Conservation (phyloP, 2,329 filamentous ascomycete genomes). For the Trichoderma guizhouense region DNA sequence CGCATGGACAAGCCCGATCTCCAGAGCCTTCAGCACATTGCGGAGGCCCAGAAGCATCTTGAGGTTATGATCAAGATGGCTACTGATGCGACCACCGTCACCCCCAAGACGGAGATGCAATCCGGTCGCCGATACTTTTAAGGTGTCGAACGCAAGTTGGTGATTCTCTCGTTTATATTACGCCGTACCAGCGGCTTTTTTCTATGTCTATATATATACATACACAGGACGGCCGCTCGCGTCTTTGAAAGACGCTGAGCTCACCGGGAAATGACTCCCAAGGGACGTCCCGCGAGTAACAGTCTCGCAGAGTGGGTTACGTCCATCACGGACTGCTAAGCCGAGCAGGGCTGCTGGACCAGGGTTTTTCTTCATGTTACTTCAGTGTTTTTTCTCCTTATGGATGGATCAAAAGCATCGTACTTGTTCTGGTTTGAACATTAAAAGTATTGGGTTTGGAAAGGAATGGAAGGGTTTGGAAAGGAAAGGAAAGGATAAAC, state of each 20-base stretch:
- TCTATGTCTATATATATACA: conserved; percentile 5
- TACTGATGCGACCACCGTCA: conserved; percentile 26
- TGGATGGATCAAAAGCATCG: conserved; percentile 4
- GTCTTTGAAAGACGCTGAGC: not conserved
- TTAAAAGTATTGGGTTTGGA: not conserved
- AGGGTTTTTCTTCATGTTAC: not conserved
- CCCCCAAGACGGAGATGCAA: conserved; percentile 25
- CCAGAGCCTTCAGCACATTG: conserved; percentile 53
- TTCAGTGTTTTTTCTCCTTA: not conserved
- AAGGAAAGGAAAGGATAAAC: not conserved
- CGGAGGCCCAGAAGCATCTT: conserved; percentile 49
- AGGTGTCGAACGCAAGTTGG: conserved; percentile 26
- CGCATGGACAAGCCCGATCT: conserved; percentile 47
- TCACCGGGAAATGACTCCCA: conserved; percentile 10
- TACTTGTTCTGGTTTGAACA: not conserved
- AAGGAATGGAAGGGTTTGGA: not conserved
- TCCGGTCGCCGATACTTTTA: conserved; percentile 26
- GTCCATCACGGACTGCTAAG: conserved; percentile 12
- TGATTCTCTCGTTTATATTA: conserved; percentile 6
- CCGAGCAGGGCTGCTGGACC: conserved; percentile 4
- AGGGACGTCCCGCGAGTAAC: conserved; percentile 11
- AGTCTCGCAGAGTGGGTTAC: conserved; percentile 15
- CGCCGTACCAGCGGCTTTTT: not conserved
- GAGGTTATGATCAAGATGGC: conserved; percentile 51
- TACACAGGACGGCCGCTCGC: not conserved